Evolutionary conservation across 192 early-diverging fungal species (phyloP).

Genomic region (Backusella luteola): DNA sequence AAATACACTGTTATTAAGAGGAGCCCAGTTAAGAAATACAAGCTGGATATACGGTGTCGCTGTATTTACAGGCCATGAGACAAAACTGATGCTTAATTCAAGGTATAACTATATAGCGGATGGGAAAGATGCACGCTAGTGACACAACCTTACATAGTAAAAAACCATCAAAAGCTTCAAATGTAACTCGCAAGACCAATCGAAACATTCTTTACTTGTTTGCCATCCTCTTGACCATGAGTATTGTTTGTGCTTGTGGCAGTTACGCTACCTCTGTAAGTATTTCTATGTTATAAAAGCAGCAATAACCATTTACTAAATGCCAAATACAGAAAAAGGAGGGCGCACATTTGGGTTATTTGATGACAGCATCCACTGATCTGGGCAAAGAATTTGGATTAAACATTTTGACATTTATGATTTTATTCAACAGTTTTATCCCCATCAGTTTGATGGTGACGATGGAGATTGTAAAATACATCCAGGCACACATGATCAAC

Average conservation of each 20-base stretch:
- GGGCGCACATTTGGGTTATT: slow-evolving; percentile 45
- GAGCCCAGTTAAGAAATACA: slow-evolving; percentile 91
- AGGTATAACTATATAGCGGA: slow-evolving; percentile 14
- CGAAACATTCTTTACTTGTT: slow-evolving; percentile 93
- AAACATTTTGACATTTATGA: slow-evolving; percentile 94
- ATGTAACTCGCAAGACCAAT: slow-evolving; percentile 38
- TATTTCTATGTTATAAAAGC: background rate
- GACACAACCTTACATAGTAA: slow-evolving; percentile 18
- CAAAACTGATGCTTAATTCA: slow-evolving; percentile 92
- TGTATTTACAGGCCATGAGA: slow-evolving; percentile 93
- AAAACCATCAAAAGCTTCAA: slow-evolving; percentile 40
- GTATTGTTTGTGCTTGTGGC: slow-evolving; percentile 85
- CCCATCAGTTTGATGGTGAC: slow-evolving; percentile 98
- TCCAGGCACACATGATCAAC: slow-evolving; percentile 86
- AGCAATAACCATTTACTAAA: too few species aligned
- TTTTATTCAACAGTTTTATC: slow-evolving; percentile 98
- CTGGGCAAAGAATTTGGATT: slow-evolving; percentile 63
- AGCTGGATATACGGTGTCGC: slow-evolving; percentile 89
- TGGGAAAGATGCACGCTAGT: too few species aligned
- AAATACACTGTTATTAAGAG: slow-evolving; percentile 82
- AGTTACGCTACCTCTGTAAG: slow-evolving; percentile 60
- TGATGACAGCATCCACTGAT: slow-evolving; percentile 24
- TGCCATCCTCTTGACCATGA: slow-evolving; percentile 80
- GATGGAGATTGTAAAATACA: slow-evolving; percentile 96
- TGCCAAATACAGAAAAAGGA: background rate